Evolutionary conservation across 306 rosid species (phyloP), one percentile per base, ranked within the genome.

Genomic region (Cucurbita ficifolia): DNA sequence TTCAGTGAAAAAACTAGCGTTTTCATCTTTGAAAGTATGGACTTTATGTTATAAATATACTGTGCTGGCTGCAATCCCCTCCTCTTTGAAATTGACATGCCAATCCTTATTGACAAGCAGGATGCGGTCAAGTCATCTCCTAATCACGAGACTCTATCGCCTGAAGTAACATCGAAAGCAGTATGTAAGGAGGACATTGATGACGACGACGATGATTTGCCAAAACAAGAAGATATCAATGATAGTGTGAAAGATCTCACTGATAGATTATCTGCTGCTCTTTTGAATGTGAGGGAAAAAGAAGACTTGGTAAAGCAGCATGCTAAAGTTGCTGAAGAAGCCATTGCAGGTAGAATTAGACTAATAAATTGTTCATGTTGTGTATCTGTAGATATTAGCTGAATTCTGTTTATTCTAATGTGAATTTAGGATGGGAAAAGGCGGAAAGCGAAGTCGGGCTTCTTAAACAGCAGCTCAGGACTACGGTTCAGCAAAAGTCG

Each of bases 251-350:
- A 55, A 81, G 80, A 75, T 77, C 86, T 95, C 78, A 79, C 86
- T 0, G 96, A 88, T 75, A 88, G 83, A 83, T 76, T 91, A 72
- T 91, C 96, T 17, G 88, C 92, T 43, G 99, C 91, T 53, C 96
- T 87, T 63, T 89, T 89, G 52, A 88, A 89, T 78, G 89, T 81
- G 75, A 91, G 87, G 67, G 92, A 91, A 70, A 95, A 89, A 86
- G 99, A 95, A 77, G 99, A 91, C 77, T 88, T 95, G 85, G 97
- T 89, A 48, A 86, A 88, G 81, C 99, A 95, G 83, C 99, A 95
- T 76, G 89, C 96, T 57, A 89, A 84, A 91, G 97, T 95, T 29
- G 97, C 99, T 58, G 97, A 95, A 88, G 99, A 95, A 95, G 99
- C 99, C 33, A 88, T 95, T 80, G 90, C 96, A 78, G 99, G 99